Evolutionary conservation across 495 filamentous ascomycete species (phyloP).

Genomic region (Tuber umbilicatum): DNA sequence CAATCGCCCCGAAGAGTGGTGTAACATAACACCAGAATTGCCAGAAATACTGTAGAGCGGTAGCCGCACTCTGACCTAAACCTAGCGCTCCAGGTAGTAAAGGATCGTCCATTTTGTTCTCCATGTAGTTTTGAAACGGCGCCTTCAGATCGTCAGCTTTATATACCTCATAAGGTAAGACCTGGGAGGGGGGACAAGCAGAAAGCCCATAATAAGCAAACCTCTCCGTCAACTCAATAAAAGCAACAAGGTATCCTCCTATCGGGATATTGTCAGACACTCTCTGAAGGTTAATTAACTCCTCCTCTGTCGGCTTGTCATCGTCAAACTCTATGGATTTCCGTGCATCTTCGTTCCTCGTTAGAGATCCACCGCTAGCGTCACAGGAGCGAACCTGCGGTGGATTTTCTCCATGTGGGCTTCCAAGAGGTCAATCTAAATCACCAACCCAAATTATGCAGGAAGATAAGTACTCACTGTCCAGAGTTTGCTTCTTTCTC

Average conservation of each 20-base stretch:
- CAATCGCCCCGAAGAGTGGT: constrained; percentile 52
- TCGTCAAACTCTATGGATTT: constrained; percentile 6
- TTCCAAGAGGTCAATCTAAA: neutral
- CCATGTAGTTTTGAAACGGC: constrained; percentile 48
- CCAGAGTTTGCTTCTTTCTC: neutral
- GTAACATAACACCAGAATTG: constrained; percentile 67
- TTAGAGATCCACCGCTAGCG: neutral
- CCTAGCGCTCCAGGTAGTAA: constrained; percentile 44
- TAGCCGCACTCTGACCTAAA: constrained; percentile 47
- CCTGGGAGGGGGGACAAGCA: too few relatives aligned
- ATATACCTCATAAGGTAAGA: neutral
- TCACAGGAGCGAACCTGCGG: neutral
- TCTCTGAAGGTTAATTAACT: constrained; percentile 56
- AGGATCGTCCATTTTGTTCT: constrained; percentile 31
- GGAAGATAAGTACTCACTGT: neutral
- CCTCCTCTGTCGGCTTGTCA: constrained; percentile 53
- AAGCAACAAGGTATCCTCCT: constrained; percentile 61
- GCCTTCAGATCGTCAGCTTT: constrained; percentile 26
- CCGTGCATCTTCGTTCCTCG: neutral
- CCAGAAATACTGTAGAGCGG: constrained; percentile 48
- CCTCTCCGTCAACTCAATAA: constrained; percentile 71
- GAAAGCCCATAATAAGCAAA: constrained; percentile 65
- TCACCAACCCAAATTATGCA: neutral
- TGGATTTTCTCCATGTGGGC: neutral
- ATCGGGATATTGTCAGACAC: constrained; percentile 60